Conservation (phyloP, 2,329 filamentous ascomycete genomes). For the Paraphaeosphaeria minitans region DNA sequence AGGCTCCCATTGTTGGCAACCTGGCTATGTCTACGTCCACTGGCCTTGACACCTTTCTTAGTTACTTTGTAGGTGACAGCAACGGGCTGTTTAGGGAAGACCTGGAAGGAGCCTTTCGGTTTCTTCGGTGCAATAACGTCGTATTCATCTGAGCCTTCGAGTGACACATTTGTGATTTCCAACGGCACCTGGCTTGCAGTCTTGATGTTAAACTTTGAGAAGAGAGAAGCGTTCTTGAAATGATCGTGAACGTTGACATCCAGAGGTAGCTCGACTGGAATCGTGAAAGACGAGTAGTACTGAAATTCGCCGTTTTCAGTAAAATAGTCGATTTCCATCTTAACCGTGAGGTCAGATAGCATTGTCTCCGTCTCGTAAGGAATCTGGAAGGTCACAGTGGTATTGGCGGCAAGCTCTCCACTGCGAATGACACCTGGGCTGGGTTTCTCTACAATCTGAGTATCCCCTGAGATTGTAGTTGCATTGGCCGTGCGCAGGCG, state of each 20-base stretch:
- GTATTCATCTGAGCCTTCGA: constrained; percentile 73
- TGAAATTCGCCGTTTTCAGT: constrained; percentile 69
- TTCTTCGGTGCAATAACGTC: constrained; percentile 63
- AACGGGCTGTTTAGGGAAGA: constrained; percentile 82
- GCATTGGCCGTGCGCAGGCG: constrained; percentile 61
- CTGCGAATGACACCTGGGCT: constrained; percentile 56
- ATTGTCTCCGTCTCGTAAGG: constrained; percentile 87
- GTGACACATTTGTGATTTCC: constrained; percentile 70
- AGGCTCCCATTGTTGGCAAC: constrained; percentile 50
- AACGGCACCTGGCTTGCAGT: constrained; percentile 78
- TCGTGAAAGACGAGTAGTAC: constrained; percentile 65
- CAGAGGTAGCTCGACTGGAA: constrained; percentile 78
- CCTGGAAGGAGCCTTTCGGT: constrained; percentile 55
- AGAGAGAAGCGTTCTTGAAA: constrained; percentile 81
- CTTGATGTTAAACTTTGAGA: constrained; percentile 89
- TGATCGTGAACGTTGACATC: constrained; percentile 97
- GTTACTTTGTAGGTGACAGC: constrained; percentile 80
- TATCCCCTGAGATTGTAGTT: constrained; percentile 49
- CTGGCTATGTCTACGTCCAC: constrained; percentile 31
- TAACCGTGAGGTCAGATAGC: constrained; percentile 70
- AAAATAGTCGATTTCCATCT: constrained; percentile 75
- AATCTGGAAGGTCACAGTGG: constrained; percentile 64
- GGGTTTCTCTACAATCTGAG: constrained; percentile 49
- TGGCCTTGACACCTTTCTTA: constrained; percentile 52
- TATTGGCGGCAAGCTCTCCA: constrained; percentile 50